Base-by-base conservation (phyloP, 805 yeast genomes). In the Teunomyces pallodes region DNA sequence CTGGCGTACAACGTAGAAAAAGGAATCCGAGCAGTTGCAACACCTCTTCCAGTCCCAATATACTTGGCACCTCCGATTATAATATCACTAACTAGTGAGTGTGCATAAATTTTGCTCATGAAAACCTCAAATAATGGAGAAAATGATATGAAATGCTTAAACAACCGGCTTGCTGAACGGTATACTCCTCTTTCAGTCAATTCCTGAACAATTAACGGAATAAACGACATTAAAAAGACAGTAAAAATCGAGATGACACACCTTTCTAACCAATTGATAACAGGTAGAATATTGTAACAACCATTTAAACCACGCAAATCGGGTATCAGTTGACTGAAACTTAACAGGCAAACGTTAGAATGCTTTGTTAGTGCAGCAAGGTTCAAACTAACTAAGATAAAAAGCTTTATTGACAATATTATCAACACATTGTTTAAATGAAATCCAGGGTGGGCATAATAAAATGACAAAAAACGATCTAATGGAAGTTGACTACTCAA, bases 401-500 rank as follows among this genome's bases (percentile, higher is more conserved):
- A 91, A 59, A 90, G 64, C 59, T 88, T 94, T 10, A 90, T 83
- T 0, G 97, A 90, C 31, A 90, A 65, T 57, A 90, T 84, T 53
- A 92, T 92, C 59, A 91, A 88, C 55, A 91, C 74, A 63, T 92
- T 92, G 65, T 92, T 92, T 57, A 92, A 73, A 66, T 92, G 98
- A 72, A 92, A 92, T 5, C 98, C 98, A 9, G 97, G 92, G 65
- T 92, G 98, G 0, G 98, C 98, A 69, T 92, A 92, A 66, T 88
- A 92, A 67, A 92, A 92, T 0, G 97, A 89, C 45, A 92, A 68
- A 69, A 92, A 90, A 42, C 97, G 70, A 64, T 92, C 97, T 38
- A 91, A 75, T 2, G 97, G 96, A 46, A 92, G 72, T 57, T 84
- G 89, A 2, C 96, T 89, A 1, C 98, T 97, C 51, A 92, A 66